Evolutionary conservation across 257 asterid genomes (phyloP).

Genomic region (Nicotiana undulata): DNA sequence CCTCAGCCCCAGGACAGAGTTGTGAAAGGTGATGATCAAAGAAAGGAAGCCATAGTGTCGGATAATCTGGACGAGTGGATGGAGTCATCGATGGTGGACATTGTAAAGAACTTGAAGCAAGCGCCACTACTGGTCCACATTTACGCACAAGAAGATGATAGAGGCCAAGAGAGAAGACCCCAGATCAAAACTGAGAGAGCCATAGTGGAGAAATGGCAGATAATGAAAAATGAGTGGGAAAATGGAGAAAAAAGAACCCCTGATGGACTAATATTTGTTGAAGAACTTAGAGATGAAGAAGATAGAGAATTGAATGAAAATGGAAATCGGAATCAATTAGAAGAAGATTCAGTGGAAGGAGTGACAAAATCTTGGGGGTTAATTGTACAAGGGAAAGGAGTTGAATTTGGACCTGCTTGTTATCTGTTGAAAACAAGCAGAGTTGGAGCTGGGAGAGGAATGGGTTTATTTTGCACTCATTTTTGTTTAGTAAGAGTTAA

Average conservation of each 20-base stretch:
- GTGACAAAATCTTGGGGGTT: slow-evolving; percentile 60
- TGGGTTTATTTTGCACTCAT: slow-evolving; percentile 62
- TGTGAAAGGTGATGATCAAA: neutral
- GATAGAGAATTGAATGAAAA: neutral
- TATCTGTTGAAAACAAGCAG: slow-evolving; percentile 59
- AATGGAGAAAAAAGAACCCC: slow-evolving; percentile 39
- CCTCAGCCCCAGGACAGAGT: neutral
- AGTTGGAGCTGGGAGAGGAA: slow-evolving; percentile 55
- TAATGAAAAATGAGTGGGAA: slow-evolving; percentile 29
- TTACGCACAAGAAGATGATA: slow-evolving; percentile 12
- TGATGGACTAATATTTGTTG: slow-evolving; percentile 65
- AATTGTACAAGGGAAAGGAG: slow-evolving; percentile 55
- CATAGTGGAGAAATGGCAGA: slow-evolving; percentile 33
- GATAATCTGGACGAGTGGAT: slow-evolving; percentile 50
- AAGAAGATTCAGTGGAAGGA: slow-evolving; percentile 22
- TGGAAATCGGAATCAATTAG: neutral
- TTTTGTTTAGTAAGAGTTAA: slow-evolving; percentile 54
- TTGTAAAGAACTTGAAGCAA: slow-evolving; percentile 49
- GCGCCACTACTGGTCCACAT: slow-evolving; percentile 61
- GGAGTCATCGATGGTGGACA: slow-evolving; percentile 42
- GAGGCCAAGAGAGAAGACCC: neutral
- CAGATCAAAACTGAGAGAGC: slow-evolving; percentile 38
- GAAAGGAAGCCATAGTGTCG: neutral
- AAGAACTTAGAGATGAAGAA: slow-evolving; percentile 28
- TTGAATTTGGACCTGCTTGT: slow-evolving; percentile 44